phyloP scores from a whole-genome alignment of 257 asterid genomes.

The Primulina tabacum region DNA sequence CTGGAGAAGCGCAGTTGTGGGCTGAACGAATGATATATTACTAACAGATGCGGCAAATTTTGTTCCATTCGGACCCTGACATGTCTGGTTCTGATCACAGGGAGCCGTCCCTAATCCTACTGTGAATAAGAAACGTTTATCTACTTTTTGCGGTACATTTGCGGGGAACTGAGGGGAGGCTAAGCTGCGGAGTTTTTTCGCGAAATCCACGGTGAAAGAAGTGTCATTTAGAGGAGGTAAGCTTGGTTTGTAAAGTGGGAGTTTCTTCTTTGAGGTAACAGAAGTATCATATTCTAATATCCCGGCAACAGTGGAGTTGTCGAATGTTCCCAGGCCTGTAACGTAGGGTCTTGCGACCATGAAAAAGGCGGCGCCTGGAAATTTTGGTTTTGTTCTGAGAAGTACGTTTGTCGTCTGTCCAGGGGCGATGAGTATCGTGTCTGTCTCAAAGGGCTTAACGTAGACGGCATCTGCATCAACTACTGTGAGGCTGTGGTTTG shows the following conservation, averaged over 20 bases:
- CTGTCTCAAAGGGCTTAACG: conserved; percentile 40
- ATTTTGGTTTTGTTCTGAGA: conserved; percentile 28
- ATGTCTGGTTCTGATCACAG: conserved; percentile 32
- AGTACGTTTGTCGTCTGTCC: conserved; percentile 49
- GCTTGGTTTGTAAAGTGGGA: conserved; percentile 32
- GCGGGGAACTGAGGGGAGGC: conserved; percentile 32
- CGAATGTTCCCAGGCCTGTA: conserved; percentile 41
- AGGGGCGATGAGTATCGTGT: conserved; percentile 32
- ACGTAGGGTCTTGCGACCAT: conserved; percentile 39
- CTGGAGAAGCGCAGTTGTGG: conserved; percentile 36
- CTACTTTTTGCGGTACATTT: conserved; percentile 33
- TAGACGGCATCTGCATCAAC: conserved; percentile 47
- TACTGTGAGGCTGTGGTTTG: conserved; percentile 39
- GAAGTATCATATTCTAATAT: background rate
- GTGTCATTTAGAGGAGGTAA: conserved; percentile 41
- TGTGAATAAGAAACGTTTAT: conserved; percentile 32
- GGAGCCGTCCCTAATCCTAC: conserved; percentile 36
- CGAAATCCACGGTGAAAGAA: conserved; percentile 29
- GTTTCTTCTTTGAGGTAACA: conserved; percentile 23
- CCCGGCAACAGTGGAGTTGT: conserved; percentile 40
- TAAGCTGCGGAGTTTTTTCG: conserved; percentile 31
- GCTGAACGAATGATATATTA: conserved; percentile 32
- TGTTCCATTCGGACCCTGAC: conserved; percentile 44
- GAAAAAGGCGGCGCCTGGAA: conserved; percentile 29
- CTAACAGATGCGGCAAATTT: conserved; percentile 36